Percentiles rank a stretch among this genome's conserved stretches.
These are phyloP conservation scores for Mycosphaerelloides madeirae DNA, from an alignment of 2,329 filamentous ascomycete genomes.

Conservation along the genomic window DNA sequence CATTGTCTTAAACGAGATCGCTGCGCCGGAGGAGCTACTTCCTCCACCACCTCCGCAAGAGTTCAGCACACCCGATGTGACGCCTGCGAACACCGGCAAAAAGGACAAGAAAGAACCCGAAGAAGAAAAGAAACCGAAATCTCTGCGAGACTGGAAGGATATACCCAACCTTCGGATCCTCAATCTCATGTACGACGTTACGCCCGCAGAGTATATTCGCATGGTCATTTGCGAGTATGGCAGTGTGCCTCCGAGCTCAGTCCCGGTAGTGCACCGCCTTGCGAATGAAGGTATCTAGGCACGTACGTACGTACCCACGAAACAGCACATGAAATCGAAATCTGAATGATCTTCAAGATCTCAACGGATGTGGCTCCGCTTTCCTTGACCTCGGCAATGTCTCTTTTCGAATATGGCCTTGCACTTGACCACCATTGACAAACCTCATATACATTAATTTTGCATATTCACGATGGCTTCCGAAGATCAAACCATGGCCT, in stretches of 20 bases:
- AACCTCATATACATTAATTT: too few species aligned
- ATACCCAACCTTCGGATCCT: conserved; percentile 57
- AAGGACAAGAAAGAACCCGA: conserved; percentile 26
- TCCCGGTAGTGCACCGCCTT: conserved; percentile 64
- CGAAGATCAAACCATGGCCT: background rate
- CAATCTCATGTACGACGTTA: conserved; percentile 87
- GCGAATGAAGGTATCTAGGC: conserved; percentile 29
- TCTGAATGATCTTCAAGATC: too few species aligned
- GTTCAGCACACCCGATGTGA: background rate
- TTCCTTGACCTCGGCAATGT: too few species aligned
- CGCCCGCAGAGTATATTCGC: conserved; percentile 77
- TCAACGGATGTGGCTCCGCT: too few species aligned
- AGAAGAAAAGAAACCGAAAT: conserved; percentile 22
- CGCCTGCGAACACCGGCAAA: conserved; percentile 1
- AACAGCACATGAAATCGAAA: background rate
- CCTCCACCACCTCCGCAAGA: conserved; percentile 8
- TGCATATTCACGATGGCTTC: too few species aligned
- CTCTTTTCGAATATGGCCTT: too few species aligned
- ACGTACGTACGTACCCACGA: too few species aligned
- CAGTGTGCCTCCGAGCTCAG: conserved; percentile 76
- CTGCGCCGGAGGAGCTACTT: conserved; percentile 63
- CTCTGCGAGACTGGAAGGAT: conserved; percentile 53
- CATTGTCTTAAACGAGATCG: conserved; percentile 91
- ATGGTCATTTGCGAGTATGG: conserved; percentile 91
- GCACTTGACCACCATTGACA: too few species aligned